phyloP scores from a whole-genome alignment of 345 rosid species.

The Cardamine occulta region DNA sequence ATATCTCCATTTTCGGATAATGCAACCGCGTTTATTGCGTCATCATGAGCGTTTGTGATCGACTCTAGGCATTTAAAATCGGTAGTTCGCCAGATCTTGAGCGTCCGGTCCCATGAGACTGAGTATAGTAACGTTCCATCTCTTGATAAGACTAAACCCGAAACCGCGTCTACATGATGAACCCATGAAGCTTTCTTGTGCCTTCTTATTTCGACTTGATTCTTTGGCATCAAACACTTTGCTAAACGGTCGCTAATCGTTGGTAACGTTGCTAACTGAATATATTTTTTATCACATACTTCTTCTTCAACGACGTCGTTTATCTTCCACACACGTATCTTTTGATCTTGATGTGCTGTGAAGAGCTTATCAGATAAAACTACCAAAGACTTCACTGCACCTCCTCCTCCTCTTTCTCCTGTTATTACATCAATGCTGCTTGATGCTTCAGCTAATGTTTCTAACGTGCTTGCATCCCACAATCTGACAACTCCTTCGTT shows the following conservation, averaged over 20 bases:
- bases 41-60: constrained; percentile 77
- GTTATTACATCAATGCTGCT: constrained; percentile 32
- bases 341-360: constrained; percentile 94
- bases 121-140: constrained; percentile 79
- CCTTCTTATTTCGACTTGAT: constrained; percentile 71
- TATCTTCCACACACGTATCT: constrained; percentile 92
- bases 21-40: constrained; percentile 81
- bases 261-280: constrained; percentile 80
- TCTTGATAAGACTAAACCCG: constrained; percentile 71
- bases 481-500: constrained; percentile 63
- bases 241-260: constrained; percentile 74
- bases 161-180: constrained; percentile 82
- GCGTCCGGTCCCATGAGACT: constrained; percentile 91
- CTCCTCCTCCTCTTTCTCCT: constrained; percentile 54
- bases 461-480: constrained; percentile 55
- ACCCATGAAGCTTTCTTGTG: constrained; percentile 87
- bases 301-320: constrained; percentile 40
- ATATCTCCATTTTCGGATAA: constrained; percentile 61
- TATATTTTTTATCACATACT: constrained; percentile 44
- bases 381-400: constrained; percentile 79
- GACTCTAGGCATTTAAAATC: constrained; percentile 91
- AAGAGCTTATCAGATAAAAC: constrained; percentile 72
- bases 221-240: constrained; percentile 61
- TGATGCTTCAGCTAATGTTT: constrained; percentile 42
- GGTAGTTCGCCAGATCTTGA: constrained; percentile 80